Conservation (phyloP, 2,329 filamentous ascomycete species). For the Xylariaceae sp. region DNA sequence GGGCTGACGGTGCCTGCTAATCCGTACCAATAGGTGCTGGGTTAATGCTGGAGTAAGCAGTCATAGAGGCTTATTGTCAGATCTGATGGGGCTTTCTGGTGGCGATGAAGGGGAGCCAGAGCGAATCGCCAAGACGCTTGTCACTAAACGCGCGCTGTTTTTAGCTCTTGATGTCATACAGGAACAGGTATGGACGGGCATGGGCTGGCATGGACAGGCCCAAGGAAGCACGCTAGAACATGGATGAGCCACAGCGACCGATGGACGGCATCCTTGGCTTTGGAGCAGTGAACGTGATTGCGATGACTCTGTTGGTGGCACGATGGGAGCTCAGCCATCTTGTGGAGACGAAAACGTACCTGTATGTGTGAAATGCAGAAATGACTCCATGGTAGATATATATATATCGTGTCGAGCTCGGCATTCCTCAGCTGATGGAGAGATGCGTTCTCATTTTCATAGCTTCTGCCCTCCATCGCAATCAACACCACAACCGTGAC, state of each 20-base stretch:
- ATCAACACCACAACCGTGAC: neutral
- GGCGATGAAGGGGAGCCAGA: too few species aligned
- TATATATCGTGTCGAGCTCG: neutral
- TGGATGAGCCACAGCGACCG: neutral
- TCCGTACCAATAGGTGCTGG: too few species aligned
- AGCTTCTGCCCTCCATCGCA: neutral
- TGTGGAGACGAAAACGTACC: neutral
- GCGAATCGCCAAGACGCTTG: too few species aligned
- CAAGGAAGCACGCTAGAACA: neutral
- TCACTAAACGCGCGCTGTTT: neutral
- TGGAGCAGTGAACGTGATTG: neutral
- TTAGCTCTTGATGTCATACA: neutral
- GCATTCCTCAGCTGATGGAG: neutral
- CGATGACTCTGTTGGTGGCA: constrained; percentile 60
- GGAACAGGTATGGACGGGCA: too few species aligned
- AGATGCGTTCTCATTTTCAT: neutral
- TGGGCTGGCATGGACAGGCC: too few species aligned
- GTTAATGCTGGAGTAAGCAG: too few species aligned
- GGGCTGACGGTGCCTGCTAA: too few species aligned
- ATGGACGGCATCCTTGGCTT: neutral
- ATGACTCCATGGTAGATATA: neutral
- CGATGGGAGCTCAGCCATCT: constrained; percentile 37
- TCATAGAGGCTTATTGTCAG: too few species aligned
- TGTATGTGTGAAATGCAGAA: neutral
- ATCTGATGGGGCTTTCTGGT: too few species aligned